Evolutionary conservation across 192 early-diverging fungal genomes (phyloP).

Genomic region (Jimgerdemannia lactiflua): DNA sequence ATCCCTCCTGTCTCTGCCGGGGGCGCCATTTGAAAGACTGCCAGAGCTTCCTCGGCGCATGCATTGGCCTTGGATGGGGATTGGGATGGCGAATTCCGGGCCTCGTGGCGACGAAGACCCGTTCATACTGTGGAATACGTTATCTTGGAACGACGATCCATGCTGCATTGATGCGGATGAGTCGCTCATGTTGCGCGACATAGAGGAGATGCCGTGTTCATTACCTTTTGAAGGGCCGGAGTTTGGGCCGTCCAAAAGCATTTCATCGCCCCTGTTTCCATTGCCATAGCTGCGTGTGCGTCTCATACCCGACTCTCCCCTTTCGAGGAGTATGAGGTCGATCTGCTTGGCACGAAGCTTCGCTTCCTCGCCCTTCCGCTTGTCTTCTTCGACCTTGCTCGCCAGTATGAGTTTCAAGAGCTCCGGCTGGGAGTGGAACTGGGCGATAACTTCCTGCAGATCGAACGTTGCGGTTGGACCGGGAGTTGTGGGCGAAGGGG

Average conservation of each 20-base stretch:
- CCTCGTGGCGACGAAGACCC: background rate
- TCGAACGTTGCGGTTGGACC: conserved; percentile 18
- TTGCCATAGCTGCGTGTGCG: conserved; percentile 1
- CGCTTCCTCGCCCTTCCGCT: conserved; percentile 54
- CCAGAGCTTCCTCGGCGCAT: background rate
- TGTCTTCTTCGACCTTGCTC: conserved; percentile 55
- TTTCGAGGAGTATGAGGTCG: conserved; percentile 40
- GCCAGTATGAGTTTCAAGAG: conserved; percentile 49
- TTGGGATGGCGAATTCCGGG: background rate
- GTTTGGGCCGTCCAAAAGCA: conserved; percentile 4
- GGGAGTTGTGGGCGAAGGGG: background rate
- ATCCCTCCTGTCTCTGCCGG: background rate
- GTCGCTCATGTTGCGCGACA: background rate
- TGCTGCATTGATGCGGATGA: background rate
- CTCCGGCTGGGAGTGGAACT: conserved; percentile 47
- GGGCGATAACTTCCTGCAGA: conserved; percentile 45
- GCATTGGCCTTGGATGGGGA: background rate
- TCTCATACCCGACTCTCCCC: conserved; percentile 8
- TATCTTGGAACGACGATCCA: background rate
- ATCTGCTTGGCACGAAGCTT: conserved; percentile 43
- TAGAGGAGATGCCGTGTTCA: background rate
- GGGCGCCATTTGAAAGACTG: background rate
- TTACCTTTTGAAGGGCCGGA: conserved; percentile 13
- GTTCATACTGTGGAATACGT: background rate
- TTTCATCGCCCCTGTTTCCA: background rate